A percentile compares a stretch with the other conserved stretches of the same genome.
These are phyloP conservation scores for Calocera viscosa DNA, from an alignment of 768 basidiomycete species.

Conservation along the genomic window DNA sequence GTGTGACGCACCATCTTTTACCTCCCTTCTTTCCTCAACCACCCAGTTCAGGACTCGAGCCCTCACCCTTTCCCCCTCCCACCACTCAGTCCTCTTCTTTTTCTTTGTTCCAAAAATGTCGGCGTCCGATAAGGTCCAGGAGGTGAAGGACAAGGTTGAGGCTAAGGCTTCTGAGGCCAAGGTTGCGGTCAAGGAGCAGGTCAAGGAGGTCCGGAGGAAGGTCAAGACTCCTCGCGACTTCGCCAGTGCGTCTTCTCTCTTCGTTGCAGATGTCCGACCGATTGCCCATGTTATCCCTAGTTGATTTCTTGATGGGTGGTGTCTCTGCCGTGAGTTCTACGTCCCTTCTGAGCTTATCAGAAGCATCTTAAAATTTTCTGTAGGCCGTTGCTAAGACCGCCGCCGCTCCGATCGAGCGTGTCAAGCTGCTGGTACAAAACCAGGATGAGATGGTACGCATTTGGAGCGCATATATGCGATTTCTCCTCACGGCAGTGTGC, in stretches of 20 bases:
- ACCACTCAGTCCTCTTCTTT: conserved; percentile 25
- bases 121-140: conserved; percentile 34
- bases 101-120: conserved; percentile 50
- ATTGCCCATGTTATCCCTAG: conserved; percentile 29
- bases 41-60: conserved; percentile 29
- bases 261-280: neutral
- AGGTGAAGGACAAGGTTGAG: conserved; percentile 10
- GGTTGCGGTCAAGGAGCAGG: conserved; percentile 13
- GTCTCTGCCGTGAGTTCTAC: conserved; percentile 55
- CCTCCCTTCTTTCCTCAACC: conserved; percentile 36
- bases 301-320: conserved; percentile 95
- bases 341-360: neutral
- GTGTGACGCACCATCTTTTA: neutral
- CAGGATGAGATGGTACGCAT: conserved; percentile 97
- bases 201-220: conserved; percentile 33
- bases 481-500: conserved; percentile 10
- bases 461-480: conserved; percentile 4
- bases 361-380: neutral
- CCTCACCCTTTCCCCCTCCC: conserved; percentile 28
- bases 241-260: conserved; percentile 42
- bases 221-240: conserved; percentile 87
- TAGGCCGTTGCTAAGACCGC: conserved; percentile 98
- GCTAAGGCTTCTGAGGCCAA: conserved; percentile 14
- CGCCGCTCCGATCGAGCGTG: conserved; percentile 98
- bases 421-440: conserved; percentile 96